Evolutionary conservation across 1,284 basidiomycete genomes (phyloP), one percentile per base, ranked within the genome.

Genomic region (Laetiporus sulphureus): DNA sequence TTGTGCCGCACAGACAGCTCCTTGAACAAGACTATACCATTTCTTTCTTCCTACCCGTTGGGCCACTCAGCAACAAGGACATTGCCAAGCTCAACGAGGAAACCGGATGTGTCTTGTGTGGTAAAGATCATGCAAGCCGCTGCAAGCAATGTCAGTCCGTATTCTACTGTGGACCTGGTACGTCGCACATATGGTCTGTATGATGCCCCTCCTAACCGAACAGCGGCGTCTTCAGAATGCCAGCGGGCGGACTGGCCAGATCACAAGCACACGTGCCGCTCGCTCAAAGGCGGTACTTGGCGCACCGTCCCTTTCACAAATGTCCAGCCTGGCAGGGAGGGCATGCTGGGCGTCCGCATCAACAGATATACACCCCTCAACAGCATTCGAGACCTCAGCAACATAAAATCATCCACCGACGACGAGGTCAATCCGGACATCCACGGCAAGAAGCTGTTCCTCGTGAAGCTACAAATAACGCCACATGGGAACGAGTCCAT

Each of bases 281-380:
- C 66, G 2, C 51, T 72, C 29, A 60, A 66, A 48, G 64, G 63
- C 32, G 68, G 63, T 3, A 59, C 55, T 13, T 72, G 69, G 69
- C 48, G 53, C 38, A 59, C 55, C 2, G 50, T 68, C 24, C 54
- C 52, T 2, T 55, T 70, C 38, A 32, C 38, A n/a, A 27, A 31
- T 3, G 22, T 35, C 6, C 8, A 42, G 16, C 50, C 53, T 3
- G 51, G 46, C 11, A 36, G 13, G 31, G 49, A 48, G 24, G 47
- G 41, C 20, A 41, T 47, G 46, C 39, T 40, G 34, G 25, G 27
- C 20, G 20, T 32, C 16, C 20, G 15, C 34, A 32, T 52, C 25
- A 49, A 53, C 36, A 45, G 48, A 20, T 42, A 42, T 48, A 27
- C 10, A 22, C 2, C 4, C 3, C 12, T 11, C 4, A 15, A 13